Evolutionary conservation across 2,329 filamentous ascomycete genomes (phyloP), one percentile per base, ranked within the genome.

Genomic region (Penicillium sp.): DNA sequence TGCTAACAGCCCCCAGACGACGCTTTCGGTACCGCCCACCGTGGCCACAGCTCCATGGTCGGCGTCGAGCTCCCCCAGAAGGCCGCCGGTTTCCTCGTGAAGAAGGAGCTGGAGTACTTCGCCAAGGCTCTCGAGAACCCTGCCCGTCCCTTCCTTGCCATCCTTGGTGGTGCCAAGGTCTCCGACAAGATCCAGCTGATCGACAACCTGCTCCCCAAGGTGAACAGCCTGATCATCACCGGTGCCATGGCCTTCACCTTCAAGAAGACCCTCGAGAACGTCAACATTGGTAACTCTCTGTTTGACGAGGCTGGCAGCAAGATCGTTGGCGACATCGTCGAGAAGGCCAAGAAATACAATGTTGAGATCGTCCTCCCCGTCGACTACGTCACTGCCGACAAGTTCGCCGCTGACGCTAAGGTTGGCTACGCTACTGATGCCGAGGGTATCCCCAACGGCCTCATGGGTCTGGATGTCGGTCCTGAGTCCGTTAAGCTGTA

Each of bases 41-140:
- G 95, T 77, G 95, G 91, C 49, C 95, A 99, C 87, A 97, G 92
- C 78, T 98, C 93, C 78, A 99, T 99, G 95, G 95, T 99, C 71
- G 95, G 95, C 72, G 85, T 97, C 64, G 88, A 97, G 67, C 89
- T 99, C 49, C 93, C 93, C 68, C 92, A 98, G 78, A 97, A 96
- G 84, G 95, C 95, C 10, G 91, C 93, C 56, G 95, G 95, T 62
- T 99, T 97, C 88, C 88, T 99, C 72, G 92, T 99, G 85, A 99
- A 99, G 90, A 99, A 98, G 85, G 95, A 99, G 81, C 90, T 99
- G 63, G 95, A 99, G 76, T 99, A 99, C 88, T 99, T 99, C 75
- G 95, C 95, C 65, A 87, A 97, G 83, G 95, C 92, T 39, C 90
- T 99, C 61, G 95, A 99, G 83, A 87, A 85, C 69, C 95, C 95